Base-by-base conservation (phyloP, 352 stramenopile genomes). In the Pseudoperonospora humuli region DNA sequence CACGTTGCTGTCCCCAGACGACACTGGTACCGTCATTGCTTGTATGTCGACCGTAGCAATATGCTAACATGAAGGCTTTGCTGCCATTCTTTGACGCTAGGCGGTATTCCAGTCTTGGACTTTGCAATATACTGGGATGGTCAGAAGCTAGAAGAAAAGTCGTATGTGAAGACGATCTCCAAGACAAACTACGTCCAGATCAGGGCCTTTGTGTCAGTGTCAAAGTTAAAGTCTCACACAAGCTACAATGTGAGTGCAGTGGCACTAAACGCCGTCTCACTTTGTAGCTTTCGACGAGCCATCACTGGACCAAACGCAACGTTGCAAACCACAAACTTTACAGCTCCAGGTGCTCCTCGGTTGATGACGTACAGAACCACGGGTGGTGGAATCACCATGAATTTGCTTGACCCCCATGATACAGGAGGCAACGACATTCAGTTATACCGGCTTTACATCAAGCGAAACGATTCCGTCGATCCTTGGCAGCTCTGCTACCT, bases 331-430 rank as follows among this genome's bases (percentile, higher is more conserved):
- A 55, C 28, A 0, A 45, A 32, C 3, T 18, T 67, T 5, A 64
- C 70, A 5, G 20, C 25, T 3, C 72, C 72, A 3, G 61, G 53
- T 2, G 8, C 40, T 7, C 72, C 72, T 9, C 27, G 17, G 9
- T 31, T 80, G 7, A 47, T 32, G 6, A 34, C 42, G 5, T 41
- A 45, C 20, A 57, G 40, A 26, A 45, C 50, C 24, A 81, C 72
- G 3, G 72, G 72, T 0, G 72, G 69, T 14, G 72, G 72, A 0
- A 70, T 84, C 21, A 70, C 64, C 5, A 35, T 84, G 38, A 56
- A 15, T 5, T 35, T 84, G 1, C 29, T 71, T 23, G 56, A 76
- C 37, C 70, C 70, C 2, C 55, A 67, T 17, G 72, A 84, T 27
- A 75, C 54, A 13, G 72, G 72, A 5, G 72, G 72, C 13, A 33